phyloP scores from a whole-genome alignment of 306 rosid species.

The Fagus sylvatica region DNA sequence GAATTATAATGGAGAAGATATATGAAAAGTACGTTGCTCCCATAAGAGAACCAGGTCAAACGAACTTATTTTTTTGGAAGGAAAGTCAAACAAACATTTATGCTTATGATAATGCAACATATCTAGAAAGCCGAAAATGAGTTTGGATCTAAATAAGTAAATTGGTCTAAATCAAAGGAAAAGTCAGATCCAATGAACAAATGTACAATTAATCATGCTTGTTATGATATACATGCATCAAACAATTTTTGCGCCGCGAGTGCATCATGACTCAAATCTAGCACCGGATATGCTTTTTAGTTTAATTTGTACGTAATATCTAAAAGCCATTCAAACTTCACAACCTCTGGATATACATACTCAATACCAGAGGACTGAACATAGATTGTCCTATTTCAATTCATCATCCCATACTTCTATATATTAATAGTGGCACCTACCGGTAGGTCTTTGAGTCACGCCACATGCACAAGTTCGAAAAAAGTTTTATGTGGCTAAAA shows the following conservation, averaged over 20 bases:
- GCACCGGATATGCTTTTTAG: not conserved
- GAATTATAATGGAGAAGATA: not conserved
- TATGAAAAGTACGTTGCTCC: not conserved
- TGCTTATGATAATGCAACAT: not conserved
- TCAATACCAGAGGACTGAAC: not conserved
- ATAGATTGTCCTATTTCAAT: not conserved
- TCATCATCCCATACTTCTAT: not conserved
- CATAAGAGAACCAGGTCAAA: not conserved
- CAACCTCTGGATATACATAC: not conserved
- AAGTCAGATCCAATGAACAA: constrained; percentile 12
- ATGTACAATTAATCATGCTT: constrained; percentile 27
- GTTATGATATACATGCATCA: constrained; percentile 28
- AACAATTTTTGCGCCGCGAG: constrained; percentile 37
- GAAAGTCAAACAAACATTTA: constrained; percentile 7
- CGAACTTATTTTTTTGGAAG: not conserved
- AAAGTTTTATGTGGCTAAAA: constrained; percentile 17
- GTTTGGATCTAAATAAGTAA: not conserved
- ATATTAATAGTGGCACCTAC: not conserved
- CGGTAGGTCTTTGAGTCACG: not conserved
- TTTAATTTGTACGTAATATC: not conserved
- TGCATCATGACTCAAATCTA: constrained; percentile 38
- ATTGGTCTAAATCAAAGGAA: not conserved
- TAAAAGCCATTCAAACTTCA: not conserved
- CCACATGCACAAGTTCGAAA: constrained; percentile 2
- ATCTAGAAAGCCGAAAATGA: not conserved